phyloP scores from a whole-genome alignment of 257 asterid species.

The Linaria vulgaris region DNA sequence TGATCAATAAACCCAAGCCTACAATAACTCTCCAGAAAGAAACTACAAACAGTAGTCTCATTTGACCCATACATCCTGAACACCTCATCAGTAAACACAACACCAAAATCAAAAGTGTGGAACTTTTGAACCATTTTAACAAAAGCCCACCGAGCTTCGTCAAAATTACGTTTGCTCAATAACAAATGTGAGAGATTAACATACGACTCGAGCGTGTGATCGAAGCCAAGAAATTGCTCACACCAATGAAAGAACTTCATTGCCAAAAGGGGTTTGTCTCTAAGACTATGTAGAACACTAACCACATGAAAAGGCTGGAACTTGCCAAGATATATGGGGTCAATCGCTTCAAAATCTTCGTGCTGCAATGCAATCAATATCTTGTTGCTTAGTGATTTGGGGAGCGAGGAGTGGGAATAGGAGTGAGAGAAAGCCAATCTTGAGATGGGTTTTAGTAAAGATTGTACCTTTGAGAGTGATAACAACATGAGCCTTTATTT shows the following conservation, averaged over 20 bases:
- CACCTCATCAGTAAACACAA: conserved; percentile 30
- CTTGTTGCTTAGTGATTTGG: conserved; percentile 21
- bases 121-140: conserved; percentile 32
- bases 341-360: conserved; percentile 27
- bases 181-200: conserved; percentile 31
- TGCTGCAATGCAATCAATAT: conserved; percentile 32
- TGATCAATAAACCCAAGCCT: conserved; percentile 30
- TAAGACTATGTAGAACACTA: conserved; percentile 26
- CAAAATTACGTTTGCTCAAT: conserved; percentile 31
- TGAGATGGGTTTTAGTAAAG: conserved; percentile 28
- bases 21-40: conserved; percentile 35
- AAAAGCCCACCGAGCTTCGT: conserved; percentile 39
- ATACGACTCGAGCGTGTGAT: conserved; percentile 34
- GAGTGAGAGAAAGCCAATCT: conserved; percentile 17
- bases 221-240: conserved; percentile 35
- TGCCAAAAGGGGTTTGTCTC: conserved; percentile 40
- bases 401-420: conserved; percentile 19
- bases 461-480: conserved; percentile 32
- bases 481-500: conserved; percentile 22
- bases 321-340: conserved; percentile 21
- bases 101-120: conserved; percentile 28
- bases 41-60: conserved; percentile 28
- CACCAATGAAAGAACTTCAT: conserved; percentile 42
- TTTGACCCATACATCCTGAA: conserved; percentile 27
- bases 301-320: conserved; percentile 34